A percentile compares a stretch with the other conserved stretches of the same genome.
phyloP scores from a whole-genome alignment of 1,139 yeast species.

The Fermentozyma sake region DNA sequence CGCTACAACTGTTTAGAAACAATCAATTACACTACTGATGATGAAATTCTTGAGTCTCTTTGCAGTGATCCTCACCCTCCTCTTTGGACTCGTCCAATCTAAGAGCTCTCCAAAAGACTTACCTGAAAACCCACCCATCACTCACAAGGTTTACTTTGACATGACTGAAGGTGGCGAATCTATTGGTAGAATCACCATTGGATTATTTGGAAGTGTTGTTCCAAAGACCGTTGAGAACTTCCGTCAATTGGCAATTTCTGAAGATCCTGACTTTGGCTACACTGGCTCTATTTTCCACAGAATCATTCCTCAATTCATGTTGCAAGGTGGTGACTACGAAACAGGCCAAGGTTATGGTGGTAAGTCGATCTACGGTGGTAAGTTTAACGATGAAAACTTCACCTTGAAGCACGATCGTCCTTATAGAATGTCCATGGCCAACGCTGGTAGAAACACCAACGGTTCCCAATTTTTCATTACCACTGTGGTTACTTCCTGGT shows the following conservation, averaged over 20 bases:
- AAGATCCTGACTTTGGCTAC: conserved; percentile 54
- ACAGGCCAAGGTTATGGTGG: conserved; percentile 60
- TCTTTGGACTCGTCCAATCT: conserved; percentile 17
- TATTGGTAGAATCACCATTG: conserved; percentile 65
- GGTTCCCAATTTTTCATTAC: conserved; percentile 66
- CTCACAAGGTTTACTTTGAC: conserved; percentile 82
- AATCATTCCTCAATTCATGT: conserved; percentile 54
- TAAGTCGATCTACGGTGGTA: conserved; percentile 53
- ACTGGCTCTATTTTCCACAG: conserved; percentile 52
- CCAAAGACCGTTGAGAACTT: conserved; percentile 60
- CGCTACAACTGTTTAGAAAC: too few species aligned
- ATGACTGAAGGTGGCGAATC: conserved; percentile 73
- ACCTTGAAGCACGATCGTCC: conserved; percentile 54
- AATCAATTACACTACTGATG: too few species aligned
- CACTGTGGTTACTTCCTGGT: conserved; percentile 58
- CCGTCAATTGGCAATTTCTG: conserved; percentile 53
- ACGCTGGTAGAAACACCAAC: conserved; percentile 58
- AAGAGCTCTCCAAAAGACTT: conserved; percentile 20
- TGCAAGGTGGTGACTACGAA: conserved; percentile 62
- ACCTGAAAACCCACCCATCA: conserved; percentile 53
- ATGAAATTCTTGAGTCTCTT: conserved; percentile 28
- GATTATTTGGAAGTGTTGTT: conserved; percentile 64
- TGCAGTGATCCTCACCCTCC: conserved; percentile 16
- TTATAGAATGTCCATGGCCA: conserved; percentile 60
- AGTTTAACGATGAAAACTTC: conserved; percentile 56